Base-by-base conservation (phyloP, 2,329 filamentous ascomycete genomes). In the Paecilomyces dactylethromorphus region DNA sequence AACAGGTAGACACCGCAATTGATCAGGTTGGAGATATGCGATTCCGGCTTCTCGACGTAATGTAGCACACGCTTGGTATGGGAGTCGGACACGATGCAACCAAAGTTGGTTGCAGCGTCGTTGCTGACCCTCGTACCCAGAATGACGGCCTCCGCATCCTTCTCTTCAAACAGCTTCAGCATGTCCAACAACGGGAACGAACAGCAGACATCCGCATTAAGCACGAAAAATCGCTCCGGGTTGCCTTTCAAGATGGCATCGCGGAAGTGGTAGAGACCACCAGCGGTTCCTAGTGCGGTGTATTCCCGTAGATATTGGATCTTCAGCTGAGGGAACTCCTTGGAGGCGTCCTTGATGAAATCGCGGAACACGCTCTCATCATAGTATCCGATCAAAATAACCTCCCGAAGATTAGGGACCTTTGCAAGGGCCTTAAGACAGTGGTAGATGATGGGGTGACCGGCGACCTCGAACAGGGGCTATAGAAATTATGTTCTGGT, bases 1-100 rank as follows among this genome's bases (percentile, higher is more conserved):
- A 99, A 99, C 69, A 97, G 90, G 80, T 97, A 99, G 70, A 99
- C 92, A 69, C 94, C 94, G 77, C 94, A 97, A 83, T 97, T 99
- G 84, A 99, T 99, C 66, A 99, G 83, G 80, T 97, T 97, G 71
- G 90, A 95, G 77, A 99, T 97, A 77, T 96, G 90, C 58, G 90
- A 92, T 78, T 99, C 93, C 65, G 94, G 94, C 82, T 97, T 97
- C 84, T 97, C 94, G 74, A 99, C 94, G 79, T 99, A 97, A 81
- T 99, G 94, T 61, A 97, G 87, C 53, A 99, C 94, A 65, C 93
- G 91, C 74, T 93, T 92, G 64, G 90, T 96, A 79, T 97, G 91
- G 51, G 89, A 81, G 76, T 99, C 94, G 58, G 90, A 94, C 59
- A 97, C 94, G 71, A 97, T 96, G 83, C 94, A 99, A 63, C 94